Conservation (phyloP, 768 basidiomycete species). For the Tephrocybe rancida region DNA sequence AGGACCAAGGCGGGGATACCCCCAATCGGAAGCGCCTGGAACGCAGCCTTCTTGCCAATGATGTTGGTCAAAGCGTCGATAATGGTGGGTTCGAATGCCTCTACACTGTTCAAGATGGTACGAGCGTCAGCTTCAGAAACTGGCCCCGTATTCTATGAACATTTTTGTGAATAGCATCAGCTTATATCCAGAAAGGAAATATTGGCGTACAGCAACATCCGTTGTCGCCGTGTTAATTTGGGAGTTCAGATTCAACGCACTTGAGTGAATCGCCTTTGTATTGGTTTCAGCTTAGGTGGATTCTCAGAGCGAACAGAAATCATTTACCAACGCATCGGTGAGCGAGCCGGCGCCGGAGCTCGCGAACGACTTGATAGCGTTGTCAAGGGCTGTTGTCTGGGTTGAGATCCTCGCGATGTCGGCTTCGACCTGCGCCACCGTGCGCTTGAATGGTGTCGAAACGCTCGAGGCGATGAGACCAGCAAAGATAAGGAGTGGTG, state of each 20-base stretch:
- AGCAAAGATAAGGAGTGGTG: slow-evolving; percentile 24
- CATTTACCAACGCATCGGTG: slow-evolving; percentile 20
- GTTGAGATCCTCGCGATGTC: slow-evolving; percentile 29
- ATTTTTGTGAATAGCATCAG: neutral
- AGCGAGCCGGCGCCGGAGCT: slow-evolving; percentile 22
- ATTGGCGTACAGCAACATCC: slow-evolving; percentile 17
- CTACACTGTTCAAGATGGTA: slow-evolving; percentile 23
- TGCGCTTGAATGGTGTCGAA: slow-evolving; percentile 18
- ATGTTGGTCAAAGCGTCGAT: slow-evolving; percentile 24
- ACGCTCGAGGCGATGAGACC: slow-evolving; percentile 18
- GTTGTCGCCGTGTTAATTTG: slow-evolving; percentile 26
- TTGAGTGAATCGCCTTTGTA: slow-evolving; percentile 32
- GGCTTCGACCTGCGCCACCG: slow-evolving; percentile 27
- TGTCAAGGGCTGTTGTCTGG: slow-evolving; percentile 30
- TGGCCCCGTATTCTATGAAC: neutral
- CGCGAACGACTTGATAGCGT: slow-evolving; percentile 27
- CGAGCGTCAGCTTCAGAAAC: slow-evolving; percentile 25
- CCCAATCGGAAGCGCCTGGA: slow-evolving; percentile 30
- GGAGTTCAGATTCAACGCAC: slow-evolving; percentile 21
- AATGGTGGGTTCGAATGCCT: slow-evolving; percentile 29
- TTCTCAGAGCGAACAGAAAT: neutral
- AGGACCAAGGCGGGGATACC: slow-evolving; percentile 32
- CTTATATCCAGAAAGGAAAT: neutral
- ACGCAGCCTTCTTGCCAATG: slow-evolving; percentile 26
- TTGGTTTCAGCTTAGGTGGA: slow-evolving; percentile 13